Evolutionary conservation across 2,329 filamentous ascomycete genomes (phyloP).

Genomic region (Rutstroemia sp.): DNA sequence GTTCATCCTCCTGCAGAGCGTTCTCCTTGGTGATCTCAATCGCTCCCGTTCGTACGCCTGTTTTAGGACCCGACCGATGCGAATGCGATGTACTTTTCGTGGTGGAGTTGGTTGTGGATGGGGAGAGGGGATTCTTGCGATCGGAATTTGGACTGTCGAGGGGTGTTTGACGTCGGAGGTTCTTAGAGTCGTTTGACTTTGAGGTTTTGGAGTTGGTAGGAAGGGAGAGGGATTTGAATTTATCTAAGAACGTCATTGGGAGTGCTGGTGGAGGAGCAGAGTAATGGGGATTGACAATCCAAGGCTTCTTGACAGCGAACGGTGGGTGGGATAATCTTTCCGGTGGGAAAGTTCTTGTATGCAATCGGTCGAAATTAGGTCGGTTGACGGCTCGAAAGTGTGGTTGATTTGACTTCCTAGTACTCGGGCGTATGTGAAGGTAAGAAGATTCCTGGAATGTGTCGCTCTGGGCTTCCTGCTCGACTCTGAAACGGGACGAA

Average conservation of each 20-base stretch:
- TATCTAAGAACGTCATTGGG: not conserved
- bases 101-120: conserved; percentile 3
- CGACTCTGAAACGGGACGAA: too few species aligned
- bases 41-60: not conserved
- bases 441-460: too few species aligned
- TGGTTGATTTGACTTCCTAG: too few species aligned
- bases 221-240: conserved; percentile 3
- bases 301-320: too few species aligned
- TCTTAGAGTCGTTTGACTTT: not conserved
- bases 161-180: not conserved
- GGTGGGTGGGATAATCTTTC: too few species aligned
- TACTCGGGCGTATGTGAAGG: too few species aligned
- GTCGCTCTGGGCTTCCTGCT: too few species aligned
- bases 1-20: not conserved
- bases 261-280: not conserved
- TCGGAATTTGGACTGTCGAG: not conserved
- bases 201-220: not conserved
- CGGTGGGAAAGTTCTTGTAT: too few species aligned
- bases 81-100: not conserved
- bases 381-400: too few species aligned
- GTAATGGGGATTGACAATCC: too few species aligned
- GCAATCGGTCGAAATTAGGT: too few species aligned
- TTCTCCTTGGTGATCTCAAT: not conserved
- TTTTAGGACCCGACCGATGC: not conserved
- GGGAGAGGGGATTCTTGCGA: conserved; percentile 3